Evolutionary conservation across 2,329 filamentous ascomycete genomes (phyloP).

Genomic region (Clarireedia homoeocarpa): DNA sequence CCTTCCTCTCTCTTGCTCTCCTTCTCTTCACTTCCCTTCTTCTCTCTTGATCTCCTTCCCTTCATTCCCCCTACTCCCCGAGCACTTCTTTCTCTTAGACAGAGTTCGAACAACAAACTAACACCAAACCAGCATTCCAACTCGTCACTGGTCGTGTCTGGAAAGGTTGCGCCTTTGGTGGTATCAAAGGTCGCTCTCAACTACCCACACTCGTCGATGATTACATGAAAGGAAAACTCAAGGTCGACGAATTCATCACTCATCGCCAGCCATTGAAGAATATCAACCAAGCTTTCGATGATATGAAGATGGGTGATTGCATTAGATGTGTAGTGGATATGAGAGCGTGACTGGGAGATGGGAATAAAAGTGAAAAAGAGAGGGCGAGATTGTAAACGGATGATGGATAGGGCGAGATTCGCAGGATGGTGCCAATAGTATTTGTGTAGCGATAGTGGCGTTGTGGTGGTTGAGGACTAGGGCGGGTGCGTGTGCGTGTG

Average conservation of each 20-base stretch:
- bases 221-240: conserved; percentile 82
- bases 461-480: too few relatives aligned
- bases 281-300: conserved; percentile 85
- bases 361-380: neutral
- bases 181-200: conserved; percentile 95
- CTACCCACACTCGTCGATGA: conserved; percentile 80
- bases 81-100: too few relatives aligned
- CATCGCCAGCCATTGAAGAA: conserved; percentile 75
- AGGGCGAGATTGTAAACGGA: neutral
- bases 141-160: conserved; percentile 95
- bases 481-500: too few relatives aligned
- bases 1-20: too few relatives aligned
- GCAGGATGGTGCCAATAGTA: neutral
- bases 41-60: too few relatives aligned
- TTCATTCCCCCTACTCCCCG: too few relatives aligned
- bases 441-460: too few relatives aligned
- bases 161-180: conserved; percentile 96
- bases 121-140: conserved; percentile 70
- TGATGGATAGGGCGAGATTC: neutral
- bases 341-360: conserved; percentile 24
- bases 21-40: neutral
- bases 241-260: conserved; percentile 99
- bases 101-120: neutral
- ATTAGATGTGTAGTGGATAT: conserved; percentile 86
- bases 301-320: conserved; percentile 95